Percentiles rank a stretch among this genome's conserved stretches.
phyloP scores from a whole-genome alignment of 768 basidiomycete genomes.

The Trametes cinnabarina region DNA sequence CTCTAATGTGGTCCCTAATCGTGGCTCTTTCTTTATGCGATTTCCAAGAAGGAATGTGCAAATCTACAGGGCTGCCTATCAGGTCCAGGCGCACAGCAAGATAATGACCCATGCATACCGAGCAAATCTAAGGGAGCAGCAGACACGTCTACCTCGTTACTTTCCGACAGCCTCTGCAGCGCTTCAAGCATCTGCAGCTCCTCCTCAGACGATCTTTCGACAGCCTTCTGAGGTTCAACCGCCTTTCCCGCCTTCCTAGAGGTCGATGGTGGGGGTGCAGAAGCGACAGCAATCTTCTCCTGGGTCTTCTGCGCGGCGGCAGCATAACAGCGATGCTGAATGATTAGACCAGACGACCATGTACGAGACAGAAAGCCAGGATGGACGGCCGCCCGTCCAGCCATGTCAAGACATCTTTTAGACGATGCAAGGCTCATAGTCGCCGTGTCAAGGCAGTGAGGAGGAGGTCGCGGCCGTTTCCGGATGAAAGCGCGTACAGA shows the following conservation, averaged over 20 bases:
- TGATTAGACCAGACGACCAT: slow-evolving; percentile 9
- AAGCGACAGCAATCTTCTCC: slow-evolving; percentile 6
- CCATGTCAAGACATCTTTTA: slow-evolving; percentile 18
- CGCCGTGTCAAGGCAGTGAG: slow-evolving; percentile 10
- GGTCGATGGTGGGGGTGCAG: slow-evolving; percentile 1
- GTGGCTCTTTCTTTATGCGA: slow-evolving; percentile 19
- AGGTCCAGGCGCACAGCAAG: background rate
- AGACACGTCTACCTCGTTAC: slow-evolving; percentile 9
- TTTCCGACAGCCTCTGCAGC: slow-evolving; percentile 8
- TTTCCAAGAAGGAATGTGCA: slow-evolving; percentile 21
- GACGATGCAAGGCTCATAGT: slow-evolving; percentile 13
- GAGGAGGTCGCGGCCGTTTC: background rate
- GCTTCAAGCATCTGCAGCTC: slow-evolving; percentile 17
- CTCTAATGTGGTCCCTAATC: slow-evolving; percentile 18
- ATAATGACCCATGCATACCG: background rate
- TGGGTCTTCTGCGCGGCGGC: slow-evolving; percentile 9
- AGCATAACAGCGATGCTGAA: slow-evolving; percentile 16
- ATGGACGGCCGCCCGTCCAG: background rate
- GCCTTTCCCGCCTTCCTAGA: slow-evolving; percentile 3
- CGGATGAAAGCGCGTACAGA: background rate
- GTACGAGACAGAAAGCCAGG: slow-evolving; percentile 4
- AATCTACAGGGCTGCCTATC: slow-evolving; percentile 10
- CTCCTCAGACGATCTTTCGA: slow-evolving; percentile 4
- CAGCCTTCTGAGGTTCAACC: background rate
- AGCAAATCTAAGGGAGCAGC: slow-evolving; percentile 7